Conservation (phyloP, 2,329 filamentous ascomycete species). For the Pseudocercospora crystallina region DNA sequence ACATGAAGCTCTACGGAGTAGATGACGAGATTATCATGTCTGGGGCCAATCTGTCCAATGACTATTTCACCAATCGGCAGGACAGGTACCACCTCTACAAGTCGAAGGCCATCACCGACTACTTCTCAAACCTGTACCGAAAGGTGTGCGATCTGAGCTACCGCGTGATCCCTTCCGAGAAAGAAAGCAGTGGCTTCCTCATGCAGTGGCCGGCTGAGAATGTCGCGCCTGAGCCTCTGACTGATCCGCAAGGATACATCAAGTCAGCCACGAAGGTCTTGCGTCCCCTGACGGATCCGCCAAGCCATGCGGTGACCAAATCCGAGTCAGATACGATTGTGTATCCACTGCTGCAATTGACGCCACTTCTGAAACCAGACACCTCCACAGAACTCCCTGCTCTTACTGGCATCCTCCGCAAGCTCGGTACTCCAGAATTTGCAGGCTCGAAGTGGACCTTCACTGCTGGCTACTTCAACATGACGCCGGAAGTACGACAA, state of each 20-base stretch:
- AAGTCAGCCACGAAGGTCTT: conserved; percentile 66
- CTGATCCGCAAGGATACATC: conserved; percentile 68
- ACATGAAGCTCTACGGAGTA: conserved; percentile 97
- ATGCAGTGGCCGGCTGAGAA: conserved; percentile 75
- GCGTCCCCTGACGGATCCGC: conserved; percentile 61
- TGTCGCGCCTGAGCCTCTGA: conserved; percentile 70
- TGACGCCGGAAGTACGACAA: conserved; percentile 77
- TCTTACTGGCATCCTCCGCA: conserved; percentile 70
- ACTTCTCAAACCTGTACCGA: conserved; percentile 76
- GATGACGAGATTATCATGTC: conserved; percentile 96
- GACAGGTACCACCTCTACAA: conserved; percentile 92
- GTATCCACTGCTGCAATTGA: conserved; percentile 85
- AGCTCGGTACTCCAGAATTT: conserved; percentile 64
- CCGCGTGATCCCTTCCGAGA: conserved; percentile 63
- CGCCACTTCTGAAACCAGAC: conserved; percentile 75
- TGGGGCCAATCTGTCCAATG: conserved; percentile 86
- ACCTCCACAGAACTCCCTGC: conserved; percentile 86
- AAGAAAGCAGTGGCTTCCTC: conserved; percentile 49
- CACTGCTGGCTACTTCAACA: conserved; percentile 98
- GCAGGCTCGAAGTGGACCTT: conserved; percentile 83
- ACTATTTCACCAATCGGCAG: conserved; percentile 95
- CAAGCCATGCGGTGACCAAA: conserved; percentile 17
- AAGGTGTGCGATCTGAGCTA: conserved; percentile 81
- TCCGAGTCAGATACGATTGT: conserved; percentile 65
- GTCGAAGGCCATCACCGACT: conserved; percentile 74